These are phyloP conservation scores for Debaryomyces robertsiae DNA, from an alignment of 1,139 yeast genomes.

Conservation along the genomic window DNA sequence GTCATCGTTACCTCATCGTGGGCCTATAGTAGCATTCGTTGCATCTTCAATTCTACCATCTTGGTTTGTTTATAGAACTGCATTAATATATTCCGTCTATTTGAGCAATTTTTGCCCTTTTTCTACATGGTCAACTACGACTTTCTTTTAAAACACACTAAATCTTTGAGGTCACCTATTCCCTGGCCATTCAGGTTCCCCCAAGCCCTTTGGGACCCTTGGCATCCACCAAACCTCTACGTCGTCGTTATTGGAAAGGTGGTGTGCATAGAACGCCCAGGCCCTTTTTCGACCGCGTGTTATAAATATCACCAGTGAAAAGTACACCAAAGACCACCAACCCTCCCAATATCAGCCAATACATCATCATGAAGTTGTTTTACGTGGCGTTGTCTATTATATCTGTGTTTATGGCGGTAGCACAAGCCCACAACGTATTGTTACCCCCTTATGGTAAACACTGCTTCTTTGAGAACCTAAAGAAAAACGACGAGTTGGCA, in stretches of 20 bases:
- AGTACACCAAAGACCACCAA: neutral
- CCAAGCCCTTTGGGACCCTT: neutral
- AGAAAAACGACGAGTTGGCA: slow-evolving; percentile 82
- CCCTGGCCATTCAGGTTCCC: neutral
- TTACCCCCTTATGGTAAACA: slow-evolving; percentile 84
- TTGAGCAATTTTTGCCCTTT: too few relatives aligned
- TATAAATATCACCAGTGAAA: slow-evolving; percentile 6
- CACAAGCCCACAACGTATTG: slow-evolving; percentile 74
- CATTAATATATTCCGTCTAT: slow-evolving; percentile 3
- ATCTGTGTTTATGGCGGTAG: slow-evolving; percentile 20
- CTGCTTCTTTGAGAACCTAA: slow-evolving; percentile 85
- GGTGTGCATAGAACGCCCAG: slow-evolving; percentile 5
- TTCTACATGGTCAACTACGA: too few relatives aligned
- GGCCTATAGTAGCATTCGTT: slow-evolving; percentile 2
- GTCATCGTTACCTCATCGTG: neutral
- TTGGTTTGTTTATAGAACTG: slow-evolving; percentile 9
- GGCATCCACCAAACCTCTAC: neutral
- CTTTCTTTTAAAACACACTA: too few relatives aligned
- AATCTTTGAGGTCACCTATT: too few relatives aligned
- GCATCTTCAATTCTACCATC: slow-evolving; percentile 7
- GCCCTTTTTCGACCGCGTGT: slow-evolving; percentile 12
- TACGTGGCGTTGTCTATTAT: slow-evolving; percentile 6
- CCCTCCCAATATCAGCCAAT: neutral
- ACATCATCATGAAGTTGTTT: slow-evolving; percentile 7
- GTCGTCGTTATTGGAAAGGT: too few relatives aligned